A percentile compares a stretch with the other conserved stretches of the same genome.
These are phyloP conservation scores for Sarcomyxa edulis DNA, from an alignment of 768 basidiomycete species.

Conservation along the genomic window DNA sequence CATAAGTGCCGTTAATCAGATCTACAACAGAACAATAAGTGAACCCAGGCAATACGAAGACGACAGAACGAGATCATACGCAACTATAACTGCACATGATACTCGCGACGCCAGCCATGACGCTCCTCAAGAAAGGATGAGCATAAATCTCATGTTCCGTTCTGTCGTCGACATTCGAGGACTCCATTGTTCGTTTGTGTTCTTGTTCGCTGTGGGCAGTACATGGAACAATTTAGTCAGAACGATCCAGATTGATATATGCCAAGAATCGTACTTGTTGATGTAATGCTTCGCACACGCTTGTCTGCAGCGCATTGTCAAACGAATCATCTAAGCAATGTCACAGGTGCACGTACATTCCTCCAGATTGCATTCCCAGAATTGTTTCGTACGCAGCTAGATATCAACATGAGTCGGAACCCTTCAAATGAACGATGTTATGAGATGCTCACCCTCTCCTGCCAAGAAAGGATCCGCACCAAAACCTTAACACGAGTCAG, in stretches of 20 bases:
- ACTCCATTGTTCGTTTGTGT: constrained; percentile 45
- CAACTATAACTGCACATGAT: constrained; percentile 79
- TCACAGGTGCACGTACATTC: too few relatives aligned
- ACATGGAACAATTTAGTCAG: not conserved
- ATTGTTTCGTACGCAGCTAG: constrained; percentile 69
- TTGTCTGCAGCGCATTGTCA: too few relatives aligned
- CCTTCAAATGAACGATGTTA: too few relatives aligned
- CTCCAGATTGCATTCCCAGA: constrained; percentile 70
- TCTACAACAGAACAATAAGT: too few relatives aligned
- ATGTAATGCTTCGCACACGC: constrained; percentile 85
- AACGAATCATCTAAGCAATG: too few relatives aligned
- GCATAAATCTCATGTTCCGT: constrained; percentile 75
- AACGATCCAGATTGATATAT: too few relatives aligned
- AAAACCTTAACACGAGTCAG: too few relatives aligned
- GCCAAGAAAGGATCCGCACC: constrained; percentile 84
- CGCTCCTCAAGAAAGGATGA: constrained; percentile 62
- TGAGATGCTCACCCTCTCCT: constrained; percentile 48
- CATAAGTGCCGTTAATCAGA: constrained; percentile 63
- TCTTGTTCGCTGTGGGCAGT: constrained; percentile 67
- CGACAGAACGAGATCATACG: too few relatives aligned
- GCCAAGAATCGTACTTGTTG: constrained; percentile 59
- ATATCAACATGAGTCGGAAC: too few relatives aligned
- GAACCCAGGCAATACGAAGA: too few relatives aligned
- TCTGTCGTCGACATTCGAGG: constrained; percentile 73
- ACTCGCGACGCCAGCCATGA: constrained; percentile 69